phyloP scores from a whole-genome alignment of 2,329 filamentous ascomycete species.

The Cladophialophora bantiana region DNA sequence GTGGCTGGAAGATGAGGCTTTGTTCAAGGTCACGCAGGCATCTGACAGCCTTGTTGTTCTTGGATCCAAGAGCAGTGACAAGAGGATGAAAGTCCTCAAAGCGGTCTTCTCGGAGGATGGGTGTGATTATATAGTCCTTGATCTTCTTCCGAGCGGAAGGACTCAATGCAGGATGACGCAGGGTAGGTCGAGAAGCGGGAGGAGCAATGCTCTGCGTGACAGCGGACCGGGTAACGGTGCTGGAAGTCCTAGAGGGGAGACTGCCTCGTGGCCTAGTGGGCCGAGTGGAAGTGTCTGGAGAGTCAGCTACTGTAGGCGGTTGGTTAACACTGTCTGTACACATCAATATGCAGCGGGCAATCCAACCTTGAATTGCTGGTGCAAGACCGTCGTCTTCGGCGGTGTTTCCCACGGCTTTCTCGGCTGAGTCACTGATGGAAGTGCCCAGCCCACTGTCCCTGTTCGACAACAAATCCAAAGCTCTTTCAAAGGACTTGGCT shows the following conservation, averaged over 20 bases:
- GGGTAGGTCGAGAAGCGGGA: slow-evolving; percentile 52
- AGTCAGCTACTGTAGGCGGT: slow-evolving; percentile 38
- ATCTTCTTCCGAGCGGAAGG: slow-evolving; percentile 77
- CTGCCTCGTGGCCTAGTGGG: slow-evolving; percentile 27
- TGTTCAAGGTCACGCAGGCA: slow-evolving; percentile 95
- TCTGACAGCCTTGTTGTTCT: slow-evolving; percentile 80
- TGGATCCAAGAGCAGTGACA: slow-evolving; percentile 73
- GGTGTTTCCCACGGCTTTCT: slow-evolving; percentile 41
- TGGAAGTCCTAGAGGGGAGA: slow-evolving; percentile 23
- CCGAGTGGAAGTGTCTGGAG: slow-evolving; percentile 32
- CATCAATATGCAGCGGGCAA: slow-evolving; percentile 41
- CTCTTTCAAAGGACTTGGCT: slow-evolving; percentile 47
- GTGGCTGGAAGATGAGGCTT: slow-evolving; percentile 86
- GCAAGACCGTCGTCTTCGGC: slow-evolving; percentile 39
- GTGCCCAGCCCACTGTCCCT: slow-evolving; percentile 39
- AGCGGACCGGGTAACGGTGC: slow-evolving; percentile 49
- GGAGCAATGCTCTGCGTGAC: slow-evolving; percentile 67
- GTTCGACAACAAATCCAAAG: slow-evolving; percentile 51
- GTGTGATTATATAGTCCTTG: slow-evolving; percentile 77
- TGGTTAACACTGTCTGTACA: slow-evolving; percentile 39
- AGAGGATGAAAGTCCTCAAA: slow-evolving; percentile 83
- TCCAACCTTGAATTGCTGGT: slow-evolving; percentile 42
- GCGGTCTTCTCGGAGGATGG: slow-evolving; percentile 74
- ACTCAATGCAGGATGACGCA: slow-evolving; percentile 68
- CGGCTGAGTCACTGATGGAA: slow-evolving; percentile 36